Percentiles rank a stretch among this genome's conserved stretches.
Evolutionary conservation across 257 asterid genomes (phyloP).

Genomic region (Salvia rosmarinus): DNA sequence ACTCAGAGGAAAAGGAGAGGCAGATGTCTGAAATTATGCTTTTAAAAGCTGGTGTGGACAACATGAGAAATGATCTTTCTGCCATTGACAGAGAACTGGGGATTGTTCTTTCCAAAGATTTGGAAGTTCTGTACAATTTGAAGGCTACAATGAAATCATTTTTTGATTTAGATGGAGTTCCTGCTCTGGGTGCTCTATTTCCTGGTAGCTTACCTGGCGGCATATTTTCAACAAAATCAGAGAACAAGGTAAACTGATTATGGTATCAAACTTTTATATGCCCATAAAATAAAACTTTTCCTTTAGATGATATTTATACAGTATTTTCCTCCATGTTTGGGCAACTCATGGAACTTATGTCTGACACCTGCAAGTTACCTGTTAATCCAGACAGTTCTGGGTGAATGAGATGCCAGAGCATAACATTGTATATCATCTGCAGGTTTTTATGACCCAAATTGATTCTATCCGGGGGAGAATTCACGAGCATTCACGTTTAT

Average conservation of each 20-base stretch:
- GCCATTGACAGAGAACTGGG: slow-evolving; percentile 53
- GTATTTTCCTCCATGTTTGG: slow-evolving; percentile 24
- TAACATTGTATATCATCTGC: slow-evolving; percentile 44
- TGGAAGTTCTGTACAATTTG: slow-evolving; percentile 63
- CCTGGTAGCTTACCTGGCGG: slow-evolving; percentile 39
- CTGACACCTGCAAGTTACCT: slow-evolving; percentile 14
- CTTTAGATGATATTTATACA: slow-evolving; percentile 7
- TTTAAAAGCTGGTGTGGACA: slow-evolving; percentile 60
- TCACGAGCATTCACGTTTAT: slow-evolving; percentile 55
- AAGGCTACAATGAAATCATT: slow-evolving; percentile 54
- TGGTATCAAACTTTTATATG: slow-evolving; percentile 19
- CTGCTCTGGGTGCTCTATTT: slow-evolving; percentile 42
- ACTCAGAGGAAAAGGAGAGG: slow-evolving; percentile 68
- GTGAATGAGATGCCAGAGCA: slow-evolving; percentile 32
- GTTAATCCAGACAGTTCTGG: slow-evolving; percentile 12
- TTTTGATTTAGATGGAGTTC: slow-evolving; percentile 43
- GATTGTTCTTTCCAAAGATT: slow-evolving; percentile 69
- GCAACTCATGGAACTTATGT: slow-evolving; percentile 7
- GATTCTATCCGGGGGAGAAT: slow-evolving; percentile 61
- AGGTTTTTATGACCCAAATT: slow-evolving; percentile 59
- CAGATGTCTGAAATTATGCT: slow-evolving; percentile 59
- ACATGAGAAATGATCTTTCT: slow-evolving; percentile 58
- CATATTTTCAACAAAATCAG: slow-evolving; percentile 41
- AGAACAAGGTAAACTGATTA: slow-evolving; percentile 57
- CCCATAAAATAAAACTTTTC: background rate